Conservation (phyloP, 2,329 filamentous ascomycete species). For the Calonectria ilicicola region DNA sequence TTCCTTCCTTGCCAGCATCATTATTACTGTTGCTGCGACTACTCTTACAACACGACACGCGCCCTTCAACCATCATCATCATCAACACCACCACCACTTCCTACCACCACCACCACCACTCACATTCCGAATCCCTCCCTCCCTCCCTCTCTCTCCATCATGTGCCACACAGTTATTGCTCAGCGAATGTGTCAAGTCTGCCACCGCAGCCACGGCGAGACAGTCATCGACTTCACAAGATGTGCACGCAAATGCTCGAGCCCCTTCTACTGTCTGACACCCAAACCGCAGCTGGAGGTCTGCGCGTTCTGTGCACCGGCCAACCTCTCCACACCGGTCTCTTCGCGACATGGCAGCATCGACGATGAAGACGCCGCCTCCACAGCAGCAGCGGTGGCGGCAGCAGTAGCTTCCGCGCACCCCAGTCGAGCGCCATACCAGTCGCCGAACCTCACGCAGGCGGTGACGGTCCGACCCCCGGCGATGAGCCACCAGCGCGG, state of each 20-base stretch:
- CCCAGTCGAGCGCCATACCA: slow-evolving; percentile 28
- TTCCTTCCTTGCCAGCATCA: too few species aligned
- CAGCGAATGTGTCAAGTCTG: slow-evolving; percentile 46
- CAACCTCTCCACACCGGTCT: slow-evolving; percentile 41
- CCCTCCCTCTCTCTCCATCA: too few species aligned
- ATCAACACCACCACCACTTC: slow-evolving; percentile 2
- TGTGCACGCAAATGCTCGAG: slow-evolving; percentile 46
- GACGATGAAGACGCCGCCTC: slow-evolving; percentile 22
- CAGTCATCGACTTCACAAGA: slow-evolving; percentile 44
- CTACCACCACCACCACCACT: slow-evolving; percentile 2
- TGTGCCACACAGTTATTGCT: slow-evolving; percentile 46
- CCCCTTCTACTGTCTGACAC: slow-evolving; percentile 45
- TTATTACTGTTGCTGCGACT: too few species aligned
- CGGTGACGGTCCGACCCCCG: slow-evolving; percentile 17
- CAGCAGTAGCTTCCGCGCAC: slow-evolving; percentile 13
- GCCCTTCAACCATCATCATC: background rate
- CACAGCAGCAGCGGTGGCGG: slow-evolving; percentile 21
- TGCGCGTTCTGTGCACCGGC: slow-evolving; percentile 39
- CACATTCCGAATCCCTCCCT: background rate
- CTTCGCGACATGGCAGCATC: slow-evolving; percentile 35
- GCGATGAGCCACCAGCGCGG: slow-evolving; percentile 8
- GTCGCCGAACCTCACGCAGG: slow-evolving; percentile 27
- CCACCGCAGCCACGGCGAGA: slow-evolving; percentile 42
- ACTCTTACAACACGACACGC: too few species aligned
- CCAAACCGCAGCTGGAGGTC: slow-evolving; percentile 42